Base-by-base conservation (phyloP, 179 eudicot genomes). In the Silene coronaria region DNA sequence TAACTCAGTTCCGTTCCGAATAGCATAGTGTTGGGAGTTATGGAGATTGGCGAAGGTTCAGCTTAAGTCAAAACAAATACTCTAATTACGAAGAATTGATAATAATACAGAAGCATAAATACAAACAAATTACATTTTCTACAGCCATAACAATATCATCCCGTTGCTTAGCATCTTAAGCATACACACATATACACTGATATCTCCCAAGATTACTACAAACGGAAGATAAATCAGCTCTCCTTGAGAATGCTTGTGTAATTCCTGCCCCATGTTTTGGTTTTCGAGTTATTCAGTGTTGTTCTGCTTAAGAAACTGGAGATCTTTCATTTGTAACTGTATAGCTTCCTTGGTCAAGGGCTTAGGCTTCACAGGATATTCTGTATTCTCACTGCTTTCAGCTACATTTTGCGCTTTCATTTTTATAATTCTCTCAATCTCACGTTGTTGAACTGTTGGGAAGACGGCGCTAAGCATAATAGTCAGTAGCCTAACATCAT, bases 261-360 rank as follows among this genome's bases (percentile, higher is more conserved):
- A 26, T 67, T 73, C 59, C 65, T 55, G 79, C 9, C 82, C 79
- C 3, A 57, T 80, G 6, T 85, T 88, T 32, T 83, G 82, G 73
- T 80, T 45, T 14, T 24, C 89, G n/a, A 90, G 88, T 71, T 82
- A 76, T 11, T 91, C 83, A 0, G 77, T 75, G 68, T 79, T 82
- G 22, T 88, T 89, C 59, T 94, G 92, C 82, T 80, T 86, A 32
- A 94, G 92, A 75, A 94, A 94, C 26, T 90, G 84, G 16, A 92
- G 87, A 77, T 94, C 98, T 87, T 90, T 94, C 98, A 92, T 89
- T 75, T 94, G 97, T 76, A 88, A 70, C 68, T 90, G 80, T 64
- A 90, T 87, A 17, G 98, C 97, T 87, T 94, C 98, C 84, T 94
- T 88, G 1, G 97, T 82, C 24, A 90, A 78, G 19, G 85, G 84